A percentile compares a stretch with the other conserved stretches of the same genome.
Conservation (phyloP, 2,329 filamentous ascomycete species). For the Diaporthe caulivora region DNA sequence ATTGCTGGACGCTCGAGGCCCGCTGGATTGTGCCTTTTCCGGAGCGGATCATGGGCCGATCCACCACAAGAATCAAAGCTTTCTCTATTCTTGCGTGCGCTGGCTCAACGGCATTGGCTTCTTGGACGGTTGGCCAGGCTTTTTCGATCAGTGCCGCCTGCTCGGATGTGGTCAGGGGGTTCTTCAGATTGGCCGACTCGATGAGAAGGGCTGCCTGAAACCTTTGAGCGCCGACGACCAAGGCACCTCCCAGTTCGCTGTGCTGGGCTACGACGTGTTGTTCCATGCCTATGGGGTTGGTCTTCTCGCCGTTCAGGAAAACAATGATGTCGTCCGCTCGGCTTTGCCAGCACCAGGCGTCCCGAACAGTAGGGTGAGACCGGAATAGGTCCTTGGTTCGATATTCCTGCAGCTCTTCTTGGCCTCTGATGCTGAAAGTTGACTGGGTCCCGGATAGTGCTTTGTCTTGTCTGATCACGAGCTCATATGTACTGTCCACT, state of each 20-base stretch:
- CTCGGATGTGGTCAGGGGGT: slow-evolving; percentile 44
- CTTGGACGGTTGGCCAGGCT: slow-evolving; percentile 25
- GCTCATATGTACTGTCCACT: slow-evolving; percentile 13
- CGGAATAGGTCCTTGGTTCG: slow-evolving; percentile 58
- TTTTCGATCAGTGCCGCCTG: slow-evolving; percentile 42
- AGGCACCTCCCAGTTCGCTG: not conserved
- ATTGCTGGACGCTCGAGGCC: slow-evolving; percentile 37
- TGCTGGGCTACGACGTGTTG: slow-evolving; percentile 38
- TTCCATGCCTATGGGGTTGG: slow-evolving; percentile 48
- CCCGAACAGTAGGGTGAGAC: slow-evolving; percentile 54
- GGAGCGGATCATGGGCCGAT: slow-evolving; percentile 57
- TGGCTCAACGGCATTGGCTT: slow-evolving; percentile 28
- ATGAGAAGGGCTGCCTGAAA: slow-evolving; percentile 44
- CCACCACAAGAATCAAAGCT: slow-evolving; percentile 53
- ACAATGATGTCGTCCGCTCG: slow-evolving; percentile 49
- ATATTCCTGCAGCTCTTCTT: slow-evolving; percentile 43
- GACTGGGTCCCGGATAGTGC: not conserved
- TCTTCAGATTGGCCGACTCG: slow-evolving; percentile 51
- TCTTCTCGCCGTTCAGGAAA: slow-evolving; percentile 49
- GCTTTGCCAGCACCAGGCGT: slow-evolving; percentile 51
- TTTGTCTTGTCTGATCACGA: slow-evolving; percentile 1
- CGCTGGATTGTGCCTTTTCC: slow-evolving; percentile 53
- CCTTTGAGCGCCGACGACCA: slow-evolving; percentile 26
- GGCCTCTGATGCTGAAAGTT: slow-evolving; percentile 31
- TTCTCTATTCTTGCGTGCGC: slow-evolving; percentile 49